Conservation (phyloP, 805 yeast genomes). For the Teunomyces barrocoloradensis region DNA sequence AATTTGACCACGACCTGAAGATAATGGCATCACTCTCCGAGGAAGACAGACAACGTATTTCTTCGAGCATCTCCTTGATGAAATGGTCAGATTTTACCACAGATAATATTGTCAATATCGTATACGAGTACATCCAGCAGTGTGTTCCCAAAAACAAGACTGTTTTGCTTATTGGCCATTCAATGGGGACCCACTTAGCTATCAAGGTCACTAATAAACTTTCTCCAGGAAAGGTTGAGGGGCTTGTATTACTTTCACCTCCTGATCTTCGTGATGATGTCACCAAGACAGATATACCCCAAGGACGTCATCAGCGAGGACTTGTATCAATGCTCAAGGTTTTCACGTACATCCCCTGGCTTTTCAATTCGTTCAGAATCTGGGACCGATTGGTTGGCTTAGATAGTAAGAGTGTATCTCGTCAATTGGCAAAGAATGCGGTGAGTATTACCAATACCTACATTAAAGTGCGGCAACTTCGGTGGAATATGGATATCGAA, state of each 20-base stretch:
- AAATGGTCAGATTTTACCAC: slow-evolving; percentile 41
- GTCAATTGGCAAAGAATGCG: slow-evolving; percentile 40
- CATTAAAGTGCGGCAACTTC: slow-evolving; percentile 54
- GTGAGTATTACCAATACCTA: slow-evolving; percentile 20
- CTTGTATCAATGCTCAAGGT: slow-evolving; percentile 18
- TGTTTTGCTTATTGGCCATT: slow-evolving; percentile 61
- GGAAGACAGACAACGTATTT: slow-evolving; percentile 30
- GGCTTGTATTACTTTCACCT: slow-evolving; percentile 49
- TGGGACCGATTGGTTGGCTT: slow-evolving; percentile 65
- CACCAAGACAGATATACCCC: slow-evolving; percentile 4
- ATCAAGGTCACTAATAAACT: slow-evolving; percentile 43
- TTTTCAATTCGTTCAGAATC: slow-evolving; percentile 56
- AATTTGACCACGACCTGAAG: slow-evolving; percentile 14
- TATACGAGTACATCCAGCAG: slow-evolving; percentile 36
- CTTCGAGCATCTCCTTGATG: slow-evolving; percentile 28
- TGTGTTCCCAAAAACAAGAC: slow-evolving; percentile 40
- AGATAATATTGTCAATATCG: slow-evolving; percentile 39
- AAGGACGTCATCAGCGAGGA: slow-evolving; percentile 4
- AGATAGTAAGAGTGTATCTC: slow-evolving; percentile 54
- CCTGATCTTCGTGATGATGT: slow-evolving; percentile 37
- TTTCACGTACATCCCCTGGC: slow-evolving; percentile 38
- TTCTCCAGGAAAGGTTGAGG: slow-evolving; percentile 41
- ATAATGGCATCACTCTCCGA: slow-evolving; percentile 22
- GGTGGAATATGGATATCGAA: slow-evolving; percentile 68
- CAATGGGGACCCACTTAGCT: slow-evolving; percentile 65